phyloP scores from a whole-genome alignment of 2,329 filamentous ascomycete genomes.

The Penicillium olsonii region DNA sequence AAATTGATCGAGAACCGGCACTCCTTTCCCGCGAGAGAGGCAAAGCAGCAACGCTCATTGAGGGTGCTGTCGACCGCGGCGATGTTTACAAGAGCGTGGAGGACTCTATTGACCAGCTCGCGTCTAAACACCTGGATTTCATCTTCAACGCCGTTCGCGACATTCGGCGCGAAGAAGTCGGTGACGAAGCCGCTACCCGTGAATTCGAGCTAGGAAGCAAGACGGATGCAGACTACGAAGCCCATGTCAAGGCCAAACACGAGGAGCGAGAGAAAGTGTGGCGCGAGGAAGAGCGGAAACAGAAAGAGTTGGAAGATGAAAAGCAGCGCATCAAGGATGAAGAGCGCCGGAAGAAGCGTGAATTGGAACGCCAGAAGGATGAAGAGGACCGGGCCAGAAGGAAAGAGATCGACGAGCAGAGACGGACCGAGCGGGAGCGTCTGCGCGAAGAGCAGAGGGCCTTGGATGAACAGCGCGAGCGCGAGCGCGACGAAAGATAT shows the following conservation, averaged over 20 bases:
- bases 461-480: slow-evolving; percentile 54
- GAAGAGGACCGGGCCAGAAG: slow-evolving; percentile 51
- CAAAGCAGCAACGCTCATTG: slow-evolving; percentile 63
- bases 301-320: slow-evolving; percentile 53
- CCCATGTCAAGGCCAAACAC: slow-evolving; percentile 54
- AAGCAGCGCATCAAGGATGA: slow-evolving; percentile 43
- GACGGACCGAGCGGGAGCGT: slow-evolving; percentile 52
- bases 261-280: slow-evolving; percentile 53
- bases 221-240: slow-evolving; percentile 61
- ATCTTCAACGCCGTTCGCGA: slow-evolving; percentile 59
- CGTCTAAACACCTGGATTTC: slow-evolving; percentile 55
- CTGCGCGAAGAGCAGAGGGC: slow-evolving; percentile 55
- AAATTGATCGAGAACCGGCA: slow-evolving; percentile 64
- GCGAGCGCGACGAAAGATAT: slow-evolving; percentile 51
- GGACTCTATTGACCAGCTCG: slow-evolving; percentile 55
- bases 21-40: slow-evolving; percentile 62
- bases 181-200: slow-evolving; percentile 56
- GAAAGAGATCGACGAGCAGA: slow-evolving; percentile 52
- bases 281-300: slow-evolving; percentile 53
- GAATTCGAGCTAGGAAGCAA: slow-evolving; percentile 59
- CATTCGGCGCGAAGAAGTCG: slow-evolving; percentile 59
- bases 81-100: slow-evolving; percentile 63
- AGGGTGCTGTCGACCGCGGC: slow-evolving; percentile 64
- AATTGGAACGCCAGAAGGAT: slow-evolving; percentile 47
- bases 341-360: slow-evolving; percentile 45